phyloP scores from a whole-genome alignment of 352 stramenopile species.

The Pythium myriotylum region DNA sequence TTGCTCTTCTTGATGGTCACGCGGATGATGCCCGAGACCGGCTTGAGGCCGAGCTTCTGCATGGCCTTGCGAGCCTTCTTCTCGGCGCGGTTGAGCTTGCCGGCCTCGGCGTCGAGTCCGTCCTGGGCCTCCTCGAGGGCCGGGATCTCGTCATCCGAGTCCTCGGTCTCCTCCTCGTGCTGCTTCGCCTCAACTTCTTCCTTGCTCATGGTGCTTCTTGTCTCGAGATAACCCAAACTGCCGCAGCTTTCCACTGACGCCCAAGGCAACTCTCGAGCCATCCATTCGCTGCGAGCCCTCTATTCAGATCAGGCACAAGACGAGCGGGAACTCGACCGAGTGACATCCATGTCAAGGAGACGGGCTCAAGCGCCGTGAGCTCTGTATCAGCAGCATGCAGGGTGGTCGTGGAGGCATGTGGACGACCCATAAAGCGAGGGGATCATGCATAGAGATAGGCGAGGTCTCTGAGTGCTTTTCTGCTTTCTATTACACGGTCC shows the following conservation, averaged over 20 bases:
- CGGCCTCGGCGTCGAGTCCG: conserved; percentile 62
- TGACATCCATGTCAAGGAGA: conserved; percentile 6
- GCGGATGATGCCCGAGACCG: conserved; percentile 94
- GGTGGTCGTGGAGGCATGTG: too few relatives aligned
- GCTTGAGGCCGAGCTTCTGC: conserved; percentile 98
- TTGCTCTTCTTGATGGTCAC: conserved; percentile 99
- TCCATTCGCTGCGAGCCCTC: conserved; percentile 17
- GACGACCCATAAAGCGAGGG: too few relatives aligned
- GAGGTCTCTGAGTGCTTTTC: conserved; percentile 1
- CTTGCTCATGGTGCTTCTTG: conserved; percentile 36
- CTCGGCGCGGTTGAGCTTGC: conserved; percentile 96
- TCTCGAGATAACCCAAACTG: conserved; percentile 21
- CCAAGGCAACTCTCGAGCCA: conserved; percentile 2
- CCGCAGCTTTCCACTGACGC: too few relatives aligned
- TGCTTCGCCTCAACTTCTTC: conserved; percentile 53
- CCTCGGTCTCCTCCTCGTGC: conserved; percentile 51
- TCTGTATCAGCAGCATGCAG: too few relatives aligned
- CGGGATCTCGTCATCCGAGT: conserved; percentile 85
- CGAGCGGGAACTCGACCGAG: background rate
- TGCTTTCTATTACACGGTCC: conserved; percentile 21
- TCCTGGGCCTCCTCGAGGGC: conserved; percentile 75
- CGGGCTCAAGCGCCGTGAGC: too few relatives aligned
- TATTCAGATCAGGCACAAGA: conserved; percentile 17
- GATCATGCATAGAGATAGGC: too few relatives aligned
- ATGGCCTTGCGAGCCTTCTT: conserved; percentile 99